These are phyloP conservation scores for Asclepias syriaca DNA, from an alignment of 257 asterid species.

Conservation along the genomic window DNA sequence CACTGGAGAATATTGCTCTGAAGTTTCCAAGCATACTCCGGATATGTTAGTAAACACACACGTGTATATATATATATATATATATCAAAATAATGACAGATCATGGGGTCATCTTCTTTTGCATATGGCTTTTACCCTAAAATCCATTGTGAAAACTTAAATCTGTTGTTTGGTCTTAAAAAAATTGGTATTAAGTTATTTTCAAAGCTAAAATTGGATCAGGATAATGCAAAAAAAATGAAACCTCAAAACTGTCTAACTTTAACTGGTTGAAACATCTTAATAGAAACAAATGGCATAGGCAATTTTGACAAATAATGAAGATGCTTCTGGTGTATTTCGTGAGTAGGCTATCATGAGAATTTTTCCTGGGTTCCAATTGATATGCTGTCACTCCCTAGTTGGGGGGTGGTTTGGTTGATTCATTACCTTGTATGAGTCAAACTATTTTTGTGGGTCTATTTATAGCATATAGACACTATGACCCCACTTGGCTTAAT, in stretches of 20 bases:
- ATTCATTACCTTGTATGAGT: neutral
- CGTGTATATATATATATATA: too few species aligned
- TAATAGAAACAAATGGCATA: neutral
- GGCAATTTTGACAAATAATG: neutral
- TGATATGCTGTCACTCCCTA: neutral
- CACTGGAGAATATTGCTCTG: too few species aligned
- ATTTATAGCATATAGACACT: neutral
- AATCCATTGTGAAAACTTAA: neutral
- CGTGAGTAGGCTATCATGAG: neutral
- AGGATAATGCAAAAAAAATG: neutral
- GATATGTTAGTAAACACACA: too few species aligned
- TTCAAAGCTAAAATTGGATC: neutral
- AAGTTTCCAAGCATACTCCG: too few species aligned
- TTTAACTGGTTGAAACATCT: neutral
- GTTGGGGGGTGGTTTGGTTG: neutral
- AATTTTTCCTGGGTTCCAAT: neutral
- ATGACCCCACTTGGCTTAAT: neutral
- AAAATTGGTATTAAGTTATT: neutral
- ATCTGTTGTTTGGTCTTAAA: neutral
- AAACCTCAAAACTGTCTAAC: neutral
- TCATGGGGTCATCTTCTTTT: neutral
- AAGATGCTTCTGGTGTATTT: neutral
- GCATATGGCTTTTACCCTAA: neutral
- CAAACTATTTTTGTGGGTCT: neutral
- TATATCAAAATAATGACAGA: neutral